Evolutionary conservation across 208 protist species (phyloP).

Genomic region (Wallacemonas collosoma): DNA sequence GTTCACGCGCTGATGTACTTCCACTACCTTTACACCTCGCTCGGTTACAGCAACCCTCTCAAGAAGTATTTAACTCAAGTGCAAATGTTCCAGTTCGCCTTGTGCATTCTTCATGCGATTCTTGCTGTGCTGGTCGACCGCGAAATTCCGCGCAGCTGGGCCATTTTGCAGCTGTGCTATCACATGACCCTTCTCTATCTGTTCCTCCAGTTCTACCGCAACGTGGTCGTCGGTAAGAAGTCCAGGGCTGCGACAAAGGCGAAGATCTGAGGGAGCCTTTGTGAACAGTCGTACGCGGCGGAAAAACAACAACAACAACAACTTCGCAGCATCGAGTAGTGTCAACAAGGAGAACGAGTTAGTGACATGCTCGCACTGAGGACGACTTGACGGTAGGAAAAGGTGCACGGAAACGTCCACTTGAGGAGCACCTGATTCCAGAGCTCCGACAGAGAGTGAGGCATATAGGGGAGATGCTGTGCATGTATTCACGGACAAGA

Average conservation of each 20-base stretch:
- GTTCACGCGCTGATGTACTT: slow-evolving; percentile 94
- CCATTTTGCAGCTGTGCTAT: slow-evolving; percentile 76
- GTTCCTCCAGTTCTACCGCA: slow-evolving; percentile 78
- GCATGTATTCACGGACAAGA: no score
- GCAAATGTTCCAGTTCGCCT: slow-evolving; percentile 86
- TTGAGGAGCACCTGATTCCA: no score
- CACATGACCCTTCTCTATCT: slow-evolving; percentile 86
- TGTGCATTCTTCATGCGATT: slow-evolving; percentile 84
- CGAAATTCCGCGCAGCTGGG: slow-evolving; percentile 65
- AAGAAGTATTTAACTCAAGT: slow-evolving; percentile 85
- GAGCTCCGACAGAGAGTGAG: no score
- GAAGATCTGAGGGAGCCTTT: not conserved
- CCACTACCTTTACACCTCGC: slow-evolving; percentile 88
- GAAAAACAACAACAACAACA: no score
- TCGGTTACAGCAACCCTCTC: slow-evolving; percentile 86
- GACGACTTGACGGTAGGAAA: no score
- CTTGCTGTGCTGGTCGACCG: slow-evolving; percentile 59
- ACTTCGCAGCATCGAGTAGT: no score
- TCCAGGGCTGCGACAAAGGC: slow-evolving; percentile 24
- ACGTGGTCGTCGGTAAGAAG: slow-evolving; percentile 34
- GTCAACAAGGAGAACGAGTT: no score
- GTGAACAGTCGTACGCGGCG: no score
- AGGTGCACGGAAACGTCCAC: no score
- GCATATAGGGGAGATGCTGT: no score
- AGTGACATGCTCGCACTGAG: no score